Percentiles rank a stretch among this genome's conserved stretches.
Evolutionary conservation across 305 asterid species (phyloP).

Genomic region (Fraxinus floribunda): DNA sequence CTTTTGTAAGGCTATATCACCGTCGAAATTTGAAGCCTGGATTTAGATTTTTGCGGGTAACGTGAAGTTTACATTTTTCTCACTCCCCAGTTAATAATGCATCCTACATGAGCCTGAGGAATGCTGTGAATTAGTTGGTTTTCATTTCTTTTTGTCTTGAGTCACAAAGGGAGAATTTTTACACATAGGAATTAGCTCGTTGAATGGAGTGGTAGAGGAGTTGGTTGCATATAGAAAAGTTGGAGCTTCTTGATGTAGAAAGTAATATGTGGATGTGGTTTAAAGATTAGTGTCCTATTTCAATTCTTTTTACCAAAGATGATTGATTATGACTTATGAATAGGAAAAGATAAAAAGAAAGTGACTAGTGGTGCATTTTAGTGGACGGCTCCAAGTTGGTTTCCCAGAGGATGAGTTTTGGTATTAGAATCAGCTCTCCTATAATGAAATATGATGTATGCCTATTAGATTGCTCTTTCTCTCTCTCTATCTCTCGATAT

Average conservation of each 20-base stretch:
- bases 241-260: background rate
- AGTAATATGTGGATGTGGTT: background rate
- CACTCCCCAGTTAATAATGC: background rate
- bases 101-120: background rate
- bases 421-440: slow-evolving; percentile 1
- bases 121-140: background rate
- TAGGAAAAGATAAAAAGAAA: background rate
- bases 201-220: background rate
- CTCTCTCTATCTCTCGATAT: background rate
- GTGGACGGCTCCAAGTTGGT: background rate
- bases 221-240: background rate
- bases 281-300: background rate
- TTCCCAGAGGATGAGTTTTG: slow-evolving; percentile 7
- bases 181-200: background rate
- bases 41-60: slow-evolving; percentile 10
- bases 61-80: background rate
- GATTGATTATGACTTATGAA: background rate
- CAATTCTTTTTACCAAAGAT: background rate
- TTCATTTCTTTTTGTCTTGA: background rate
- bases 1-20: background rate
- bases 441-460: background rate
- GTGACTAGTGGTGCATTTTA: background rate
- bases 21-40: background rate
- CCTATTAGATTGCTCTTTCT: background rate
- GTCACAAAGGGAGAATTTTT: background rate